Evolutionary conservation across 2,329 filamentous ascomycete species (phyloP).

Genomic region (Tolypocladium guangdongense): DNA sequence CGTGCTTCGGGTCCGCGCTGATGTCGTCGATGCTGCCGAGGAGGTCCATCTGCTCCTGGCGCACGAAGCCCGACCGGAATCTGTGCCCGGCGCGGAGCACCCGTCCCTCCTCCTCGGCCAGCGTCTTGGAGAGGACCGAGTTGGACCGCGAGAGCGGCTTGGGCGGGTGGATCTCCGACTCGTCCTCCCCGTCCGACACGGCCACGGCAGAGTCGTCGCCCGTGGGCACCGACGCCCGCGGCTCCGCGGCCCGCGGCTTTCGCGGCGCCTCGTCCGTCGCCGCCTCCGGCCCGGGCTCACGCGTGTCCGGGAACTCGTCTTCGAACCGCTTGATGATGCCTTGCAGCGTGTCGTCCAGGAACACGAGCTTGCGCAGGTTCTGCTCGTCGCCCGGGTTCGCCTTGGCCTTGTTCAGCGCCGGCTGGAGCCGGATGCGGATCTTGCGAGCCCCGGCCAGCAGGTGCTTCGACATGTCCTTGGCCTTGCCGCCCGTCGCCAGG

Average conservation of each 20-base stretch:
- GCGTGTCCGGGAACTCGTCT: constrained; percentile 87
- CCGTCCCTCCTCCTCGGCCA: constrained; percentile 47
- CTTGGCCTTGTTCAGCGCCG: constrained; percentile 66
- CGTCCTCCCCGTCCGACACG: constrained; percentile 38
- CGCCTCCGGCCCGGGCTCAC: constrained; percentile 22
- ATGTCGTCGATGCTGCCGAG: constrained; percentile 39
- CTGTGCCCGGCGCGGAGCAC: constrained; percentile 44
- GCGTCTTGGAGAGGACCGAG: constrained; percentile 41
- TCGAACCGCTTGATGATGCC: constrained; percentile 94
- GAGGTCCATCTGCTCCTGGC: constrained; percentile 38
- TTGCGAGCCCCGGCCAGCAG: constrained; percentile 79
- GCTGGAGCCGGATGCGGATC: constrained; percentile 73
- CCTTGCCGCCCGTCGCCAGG: constrained; percentile 43
- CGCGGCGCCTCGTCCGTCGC: constrained; percentile 2
- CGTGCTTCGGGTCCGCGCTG: constrained; percentile 37
- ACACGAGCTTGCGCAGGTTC: constrained; percentile 72
- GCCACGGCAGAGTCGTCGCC: constrained; percentile 23
- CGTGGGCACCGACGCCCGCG: constrained; percentile 12
- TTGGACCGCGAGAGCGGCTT: constrained; percentile 37
- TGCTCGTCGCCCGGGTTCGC: constrained; percentile 58
- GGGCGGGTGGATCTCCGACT: constrained; percentile 30
- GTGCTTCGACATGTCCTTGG: constrained; percentile 89
- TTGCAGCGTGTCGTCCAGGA: constrained; percentile 79
- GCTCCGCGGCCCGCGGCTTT: constrained; percentile 8
- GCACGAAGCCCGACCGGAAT: constrained; percentile 43